Evolutionary conservation across 2,329 filamentous ascomycete species (phyloP).

Genomic region (Aspergillus hortae): DNA sequence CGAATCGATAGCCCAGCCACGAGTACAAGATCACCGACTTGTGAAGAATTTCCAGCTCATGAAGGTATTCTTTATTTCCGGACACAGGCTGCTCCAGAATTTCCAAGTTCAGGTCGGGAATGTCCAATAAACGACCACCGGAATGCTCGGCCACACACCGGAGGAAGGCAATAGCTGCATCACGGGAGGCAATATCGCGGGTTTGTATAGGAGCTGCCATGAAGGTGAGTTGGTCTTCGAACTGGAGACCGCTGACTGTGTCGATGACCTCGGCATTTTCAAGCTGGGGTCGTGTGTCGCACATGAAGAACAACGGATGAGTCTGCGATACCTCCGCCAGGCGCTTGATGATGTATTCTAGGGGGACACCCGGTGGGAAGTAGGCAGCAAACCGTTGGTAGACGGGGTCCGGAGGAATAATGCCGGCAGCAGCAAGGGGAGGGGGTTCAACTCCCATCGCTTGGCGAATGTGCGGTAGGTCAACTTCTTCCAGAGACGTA

Average conservation of each 20-base stretch:
- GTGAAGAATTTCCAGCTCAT: slow-evolving; percentile 72
- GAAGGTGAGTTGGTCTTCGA: slow-evolving; percentile 72
- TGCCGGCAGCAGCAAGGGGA: slow-evolving; percentile 66
- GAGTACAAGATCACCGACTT: slow-evolving; percentile 79
- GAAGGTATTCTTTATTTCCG: slow-evolving; percentile 56
- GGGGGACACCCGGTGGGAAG: slow-evolving; percentile 75
- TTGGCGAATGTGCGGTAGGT: slow-evolving; percentile 60
- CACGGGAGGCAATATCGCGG: slow-evolving; percentile 41
- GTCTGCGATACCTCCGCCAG: slow-evolving; percentile 66
- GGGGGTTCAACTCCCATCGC: slow-evolving; percentile 63
- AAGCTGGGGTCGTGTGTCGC: slow-evolving; percentile 59
- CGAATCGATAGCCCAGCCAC: slow-evolving; percentile 89
- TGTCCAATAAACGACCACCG: slow-evolving; percentile 66
- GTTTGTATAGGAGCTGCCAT: slow-evolving; percentile 65
- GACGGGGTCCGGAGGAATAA: slow-evolving; percentile 67
- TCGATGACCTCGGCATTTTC: slow-evolving; percentile 73
- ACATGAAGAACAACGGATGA: slow-evolving; percentile 67
- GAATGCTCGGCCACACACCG: slow-evolving; percentile 64
- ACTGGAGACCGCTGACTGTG: slow-evolving; percentile 60
- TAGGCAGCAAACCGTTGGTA: slow-evolving; percentile 75
- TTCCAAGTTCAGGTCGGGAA: slow-evolving; percentile 68
- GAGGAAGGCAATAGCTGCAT: slow-evolving; percentile 63
- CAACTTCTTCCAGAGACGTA: slow-evolving; percentile 69
- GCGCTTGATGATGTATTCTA: slow-evolving; percentile 76
- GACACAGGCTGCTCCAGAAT: slow-evolving; percentile 59